Percentiles rank a stretch among this genome's conserved stretches.
These are phyloP conservation scores for Ogataea parapolymorpha DNA, from an alignment of 805 yeast species.

Conservation along the genomic window DNA sequence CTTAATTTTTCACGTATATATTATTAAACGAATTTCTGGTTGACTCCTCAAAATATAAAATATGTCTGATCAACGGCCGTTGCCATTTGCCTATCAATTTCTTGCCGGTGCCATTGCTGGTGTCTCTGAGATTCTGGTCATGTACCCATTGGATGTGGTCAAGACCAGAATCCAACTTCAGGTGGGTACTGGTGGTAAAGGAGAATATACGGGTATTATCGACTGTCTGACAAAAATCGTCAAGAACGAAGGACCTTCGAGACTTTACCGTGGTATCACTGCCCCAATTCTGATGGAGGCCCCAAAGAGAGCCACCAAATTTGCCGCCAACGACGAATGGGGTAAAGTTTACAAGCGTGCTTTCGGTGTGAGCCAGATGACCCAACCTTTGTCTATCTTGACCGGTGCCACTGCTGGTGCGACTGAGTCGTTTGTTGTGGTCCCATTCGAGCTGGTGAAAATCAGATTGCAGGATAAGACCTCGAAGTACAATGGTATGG, in stretches of 20 bases:
- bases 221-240: constrained; percentile 83
- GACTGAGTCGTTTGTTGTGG: constrained; percentile 92
- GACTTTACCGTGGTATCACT: constrained; percentile 88
- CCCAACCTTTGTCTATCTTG: constrained; percentile 78
- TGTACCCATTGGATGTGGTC: constrained; percentile 97
- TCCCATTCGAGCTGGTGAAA: constrained; percentile 94
- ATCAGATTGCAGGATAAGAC: constrained; percentile 89
- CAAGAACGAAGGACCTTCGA: constrained; percentile 75
- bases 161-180: constrained; percentile 94
- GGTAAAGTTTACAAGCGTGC: constrained; percentile 72
- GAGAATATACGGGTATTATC: constrained; percentile 76
- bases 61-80: constrained; percentile 36
- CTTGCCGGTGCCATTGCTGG: constrained; percentile 94
- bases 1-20: background rate
- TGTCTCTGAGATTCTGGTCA: constrained; percentile 87
- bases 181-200: constrained; percentile 49
- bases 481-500: constrained; percentile 78
- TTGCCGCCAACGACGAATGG: constrained; percentile 97
- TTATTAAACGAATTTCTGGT: background rate
- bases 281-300: constrained; percentile 99
- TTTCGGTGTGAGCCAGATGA: constrained; percentile 68
- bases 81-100: constrained; percentile 92
- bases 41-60: background rate
- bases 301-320: constrained; percentile 97
- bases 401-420: constrained; percentile 99